A percentile compares a stretch with the other conserved stretches of the same genome.
Conservation (phyloP, 805 yeast genomes). For the Kodamaea leandrae region DNA sequence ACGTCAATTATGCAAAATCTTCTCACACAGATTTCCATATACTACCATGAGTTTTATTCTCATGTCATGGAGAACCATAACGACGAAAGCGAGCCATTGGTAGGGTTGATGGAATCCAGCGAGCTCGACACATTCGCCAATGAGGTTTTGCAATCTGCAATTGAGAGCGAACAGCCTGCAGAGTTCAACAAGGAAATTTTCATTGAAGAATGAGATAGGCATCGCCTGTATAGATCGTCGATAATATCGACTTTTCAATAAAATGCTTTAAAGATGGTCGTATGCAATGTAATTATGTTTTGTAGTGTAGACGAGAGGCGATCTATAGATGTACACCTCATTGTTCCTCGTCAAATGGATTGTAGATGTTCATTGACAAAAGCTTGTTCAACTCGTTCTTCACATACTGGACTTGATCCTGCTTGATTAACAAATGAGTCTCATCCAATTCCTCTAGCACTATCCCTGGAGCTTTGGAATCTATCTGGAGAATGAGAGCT, state of each 20-base stretch:
- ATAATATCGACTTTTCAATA: too few species aligned
- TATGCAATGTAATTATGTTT: too few species aligned
- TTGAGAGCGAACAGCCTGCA: constrained; percentile 19
- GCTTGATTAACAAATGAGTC: constrained; percentile 81
- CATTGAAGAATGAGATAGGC: constrained; percentile 12
- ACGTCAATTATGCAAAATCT: constrained; percentile 7
- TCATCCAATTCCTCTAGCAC: constrained; percentile 79
- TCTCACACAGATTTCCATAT: constrained; percentile 4
- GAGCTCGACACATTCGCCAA: constrained; percentile 51
- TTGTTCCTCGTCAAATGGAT: constrained; percentile 66
- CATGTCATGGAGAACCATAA: constrained; percentile 5
- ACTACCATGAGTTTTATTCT: constrained; percentile 9
- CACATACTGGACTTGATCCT: constrained; percentile 68
- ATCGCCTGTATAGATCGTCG: neutral
- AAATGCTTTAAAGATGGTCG: too few species aligned
- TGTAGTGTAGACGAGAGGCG: neutral
- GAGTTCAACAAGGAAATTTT: constrained; percentile 29
- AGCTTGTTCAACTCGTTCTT: constrained; percentile 74
- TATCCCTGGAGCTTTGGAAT: constrained; percentile 71
- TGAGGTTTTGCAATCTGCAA: constrained; percentile 27
- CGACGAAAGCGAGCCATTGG: constrained; percentile 23
- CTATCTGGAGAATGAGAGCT: constrained; percentile 82
- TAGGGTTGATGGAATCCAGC: constrained; percentile 63
- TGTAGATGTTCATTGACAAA: constrained; percentile 79
- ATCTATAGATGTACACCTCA: too few species aligned